Percentiles rank a stretch among this genome's conserved stretches.
These are phyloP conservation scores for Gracilariopsis chorda DNA, from an alignment of 23 red algal species.

Conservation along the genomic window DNA sequence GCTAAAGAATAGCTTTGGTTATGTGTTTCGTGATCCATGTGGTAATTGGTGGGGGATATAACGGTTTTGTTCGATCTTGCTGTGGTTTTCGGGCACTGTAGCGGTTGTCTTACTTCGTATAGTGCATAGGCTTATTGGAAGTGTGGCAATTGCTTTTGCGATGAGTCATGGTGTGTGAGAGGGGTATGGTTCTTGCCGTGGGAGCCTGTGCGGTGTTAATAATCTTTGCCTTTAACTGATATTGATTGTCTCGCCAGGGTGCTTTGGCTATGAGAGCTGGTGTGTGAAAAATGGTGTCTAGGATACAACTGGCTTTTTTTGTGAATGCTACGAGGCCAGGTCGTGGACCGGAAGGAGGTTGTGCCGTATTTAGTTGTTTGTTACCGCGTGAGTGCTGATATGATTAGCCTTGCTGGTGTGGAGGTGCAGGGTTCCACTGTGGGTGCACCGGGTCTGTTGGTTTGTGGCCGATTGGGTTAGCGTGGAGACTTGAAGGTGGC, in stretches of 20 bases:
- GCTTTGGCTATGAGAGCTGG: background rate
- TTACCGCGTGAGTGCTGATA: background rate
- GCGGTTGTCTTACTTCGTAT: no score
- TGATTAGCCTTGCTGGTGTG: no score
- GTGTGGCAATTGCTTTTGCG: no score
- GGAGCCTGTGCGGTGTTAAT: background rate
- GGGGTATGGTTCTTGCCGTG: background rate
- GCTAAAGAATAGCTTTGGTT: no score
- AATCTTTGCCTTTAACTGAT: background rate
- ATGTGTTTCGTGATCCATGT: no score
- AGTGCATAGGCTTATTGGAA: no score
- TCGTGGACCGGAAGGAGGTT: background rate
- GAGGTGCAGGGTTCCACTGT: conserved; percentile 1
- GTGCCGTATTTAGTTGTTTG: background rate
- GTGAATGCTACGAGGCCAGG: background rate
- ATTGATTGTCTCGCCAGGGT: background rate
- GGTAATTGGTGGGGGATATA: no score
- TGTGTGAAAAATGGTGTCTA: background rate
- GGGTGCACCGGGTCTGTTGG: background rate
- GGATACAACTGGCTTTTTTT: background rate
- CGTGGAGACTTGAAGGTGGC: background rate
- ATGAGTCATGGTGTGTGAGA: background rate
- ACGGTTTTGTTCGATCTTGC: no score
- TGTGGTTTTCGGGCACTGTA: no score
- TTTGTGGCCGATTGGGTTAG: background rate